Percentiles rank a stretch among this genome's conserved stretches.
phyloP scores from a whole-genome alignment of 208 protist genomes.

The Naegleria lovaniensis region DNA sequence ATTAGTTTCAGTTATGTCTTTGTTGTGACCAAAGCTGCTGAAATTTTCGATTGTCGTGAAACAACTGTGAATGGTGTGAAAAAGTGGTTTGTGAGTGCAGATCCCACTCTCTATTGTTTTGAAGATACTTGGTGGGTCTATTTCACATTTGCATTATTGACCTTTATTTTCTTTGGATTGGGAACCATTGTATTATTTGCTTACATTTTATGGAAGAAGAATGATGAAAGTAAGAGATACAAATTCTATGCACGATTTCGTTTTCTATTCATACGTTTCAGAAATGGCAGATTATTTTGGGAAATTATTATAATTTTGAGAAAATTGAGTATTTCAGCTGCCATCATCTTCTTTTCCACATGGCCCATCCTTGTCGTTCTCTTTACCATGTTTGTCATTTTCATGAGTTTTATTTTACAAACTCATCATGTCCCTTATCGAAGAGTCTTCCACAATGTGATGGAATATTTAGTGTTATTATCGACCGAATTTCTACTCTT shows the following conservation, averaged over 20 bases:
- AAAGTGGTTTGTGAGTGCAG: background rate
- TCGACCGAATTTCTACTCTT: background rate
- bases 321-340: constrained; percentile 1
- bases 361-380: background rate
- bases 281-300: constrained; percentile 16
- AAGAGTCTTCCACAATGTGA: constrained; percentile 9
- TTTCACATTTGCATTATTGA: background rate
- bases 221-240: background rate
- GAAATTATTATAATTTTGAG: constrained; percentile 24
- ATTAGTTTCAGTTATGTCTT: constrained; percentile 20
- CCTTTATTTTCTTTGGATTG: background rate
- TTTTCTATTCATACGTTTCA: constrained; percentile 5
- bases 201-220: background rate
- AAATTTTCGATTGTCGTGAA: background rate
- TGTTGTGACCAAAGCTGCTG: constrained; percentile 2
- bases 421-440: background rate
- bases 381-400: background rate
- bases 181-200: background rate
- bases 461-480: background rate
- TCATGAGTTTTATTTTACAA: constrained; percentile 8
- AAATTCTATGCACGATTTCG: background rate
- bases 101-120: background rate
- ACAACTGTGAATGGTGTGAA: background rate
- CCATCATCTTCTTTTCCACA: background rate
- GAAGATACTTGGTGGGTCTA: constrained; percentile 9